Percentiles rank a stretch among this genome's conserved stretches.
Conservation (phyloP, 106 monocot genomes). For the Chionographis japonica region DNA sequence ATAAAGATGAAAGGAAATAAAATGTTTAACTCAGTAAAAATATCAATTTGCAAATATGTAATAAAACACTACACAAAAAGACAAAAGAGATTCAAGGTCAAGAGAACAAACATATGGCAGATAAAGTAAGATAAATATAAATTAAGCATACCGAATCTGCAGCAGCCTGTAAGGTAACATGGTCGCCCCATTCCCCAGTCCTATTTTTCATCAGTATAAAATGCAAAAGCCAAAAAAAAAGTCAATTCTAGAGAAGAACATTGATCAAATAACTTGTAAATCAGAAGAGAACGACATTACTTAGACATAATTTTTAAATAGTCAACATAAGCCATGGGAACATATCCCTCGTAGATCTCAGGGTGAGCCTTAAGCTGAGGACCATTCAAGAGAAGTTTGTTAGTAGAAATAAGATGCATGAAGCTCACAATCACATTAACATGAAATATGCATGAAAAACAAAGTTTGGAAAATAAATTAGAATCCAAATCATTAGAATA, state of each 20-base stretch:
- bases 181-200: slow-evolving; percentile 90
- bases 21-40: too few relatives aligned
- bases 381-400: slow-evolving; percentile 7
- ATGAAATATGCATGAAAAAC: background rate
- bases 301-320: slow-evolving; percentile 67
- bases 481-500: background rate
- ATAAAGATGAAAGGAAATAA: too few relatives aligned
- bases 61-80: background rate
- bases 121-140: background rate
- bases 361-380: slow-evolving; percentile 65
- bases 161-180: slow-evolving; percentile 94
- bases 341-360: slow-evolving; percentile 79
- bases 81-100: background rate
- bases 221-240: background rate
- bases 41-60: too few relatives aligned
- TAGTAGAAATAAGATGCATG: slow-evolving; percentile 1
- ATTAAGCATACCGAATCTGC: slow-evolving; percentile 61
- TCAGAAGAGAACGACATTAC: slow-evolving; percentile 21
- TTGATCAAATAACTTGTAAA: too few relatives aligned
- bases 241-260: too few relatives aligned
- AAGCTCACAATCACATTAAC: background rate
- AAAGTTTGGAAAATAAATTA: background rate
- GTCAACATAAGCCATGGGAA: slow-evolving; percentile 78
- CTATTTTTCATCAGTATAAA: slow-evolving; percentile 23
- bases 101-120: background rate